Base-by-base conservation (phyloP, 306 rosid genomes). In the Lablab purpureus region DNA sequence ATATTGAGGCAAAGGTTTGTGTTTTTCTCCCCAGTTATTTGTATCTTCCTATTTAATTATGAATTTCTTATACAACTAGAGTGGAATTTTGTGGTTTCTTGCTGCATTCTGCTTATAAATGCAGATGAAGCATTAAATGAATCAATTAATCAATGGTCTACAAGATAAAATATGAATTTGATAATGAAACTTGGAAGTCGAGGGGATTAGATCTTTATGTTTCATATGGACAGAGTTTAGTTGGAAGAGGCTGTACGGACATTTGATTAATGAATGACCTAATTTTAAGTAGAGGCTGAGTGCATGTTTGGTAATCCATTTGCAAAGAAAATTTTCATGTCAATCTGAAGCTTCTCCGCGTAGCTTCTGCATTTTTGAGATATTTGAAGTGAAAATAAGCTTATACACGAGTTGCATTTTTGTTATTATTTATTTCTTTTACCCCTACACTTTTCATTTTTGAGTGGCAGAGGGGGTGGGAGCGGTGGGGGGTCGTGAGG, bases 1-100 rank as follows among this genome's bases (percentile, higher is more conserved):
- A 90, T 71, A 76, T 71, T 52, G 99, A 96, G 85, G 91, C 98
- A 69, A 96, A 91, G 99, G 99, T 96, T 83, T 80, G 73, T 68
- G 37, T 28, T 43, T 69, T 56, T 25, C 17, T 27, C 40, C 74
- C 67, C 32, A 47, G 22, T 49, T 71, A 47, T 43, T 71, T 82
- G 9, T 30, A 43, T 67, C 46, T 67, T 50, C n/a, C 30, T 71
- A 67, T 18, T 49, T 18, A 45, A 10, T 56, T 25, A 14, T 54
- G 65, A 60, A 69, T 73, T 71, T 46, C 37, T 78, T 41, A 37
- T 34, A 37, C 54, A 52, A 32, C 15, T 17, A 27, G 67, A 54
- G 60, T 54, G 69, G 79, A 82, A 11, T 41, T 50, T 70, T 36
- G 27, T 30, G 62, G 70, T 63, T 77, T 52, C 18, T 71, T 47